These are phyloP conservation scores for Bombardia bombarda DNA, from an alignment of 495 filamentous ascomycete species.

Conservation along the genomic window DNA sequence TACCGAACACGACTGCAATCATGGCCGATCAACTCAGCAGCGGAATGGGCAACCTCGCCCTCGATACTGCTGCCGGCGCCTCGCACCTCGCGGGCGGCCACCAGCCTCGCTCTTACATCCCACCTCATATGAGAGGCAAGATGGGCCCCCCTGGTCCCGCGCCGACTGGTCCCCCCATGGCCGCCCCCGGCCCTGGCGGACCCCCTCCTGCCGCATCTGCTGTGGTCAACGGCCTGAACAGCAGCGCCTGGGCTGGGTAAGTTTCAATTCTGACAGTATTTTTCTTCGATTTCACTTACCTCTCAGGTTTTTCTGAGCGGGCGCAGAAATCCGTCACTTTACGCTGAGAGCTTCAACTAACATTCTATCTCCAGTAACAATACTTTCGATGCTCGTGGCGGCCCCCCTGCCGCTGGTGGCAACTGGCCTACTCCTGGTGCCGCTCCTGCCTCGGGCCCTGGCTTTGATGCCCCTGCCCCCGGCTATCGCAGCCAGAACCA, in stretches of 20 bases:
- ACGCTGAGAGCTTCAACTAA: constrained; percentile 16
- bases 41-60: constrained; percentile 76
- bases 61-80: constrained; percentile 50
- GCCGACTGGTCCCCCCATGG: constrained; percentile 20
- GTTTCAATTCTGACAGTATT: constrained; percentile 11
- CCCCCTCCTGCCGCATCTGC: constrained; percentile 25
- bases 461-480: constrained; percentile 18
- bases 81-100: constrained; percentile 49
- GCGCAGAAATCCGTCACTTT: too few relatives aligned
- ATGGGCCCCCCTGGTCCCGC: constrained; percentile 26
- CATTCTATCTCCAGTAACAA: constrained; percentile 29
- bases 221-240: constrained; percentile 44
- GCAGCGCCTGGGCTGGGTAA: constrained; percentile 59
- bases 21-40: constrained; percentile 97
- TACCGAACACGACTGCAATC: constrained; percentile 22
- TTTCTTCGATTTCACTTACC: too few relatives aligned
- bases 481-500: constrained; percentile 1
- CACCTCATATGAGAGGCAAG: constrained; percentile 80
- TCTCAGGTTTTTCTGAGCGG: too few relatives aligned
- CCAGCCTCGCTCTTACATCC: constrained; percentile 75
- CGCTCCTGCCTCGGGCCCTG: constrained; percentile 14
- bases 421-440: constrained; percentile 21
- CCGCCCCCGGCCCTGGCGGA: constrained; percentile 9
- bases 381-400: constrained; percentile 32
- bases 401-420: too few relatives aligned